These are phyloP conservation scores for Wickerhamomyces sp. DNA, from an alignment of 1,139 yeast species.

Conservation along the genomic window DNA sequence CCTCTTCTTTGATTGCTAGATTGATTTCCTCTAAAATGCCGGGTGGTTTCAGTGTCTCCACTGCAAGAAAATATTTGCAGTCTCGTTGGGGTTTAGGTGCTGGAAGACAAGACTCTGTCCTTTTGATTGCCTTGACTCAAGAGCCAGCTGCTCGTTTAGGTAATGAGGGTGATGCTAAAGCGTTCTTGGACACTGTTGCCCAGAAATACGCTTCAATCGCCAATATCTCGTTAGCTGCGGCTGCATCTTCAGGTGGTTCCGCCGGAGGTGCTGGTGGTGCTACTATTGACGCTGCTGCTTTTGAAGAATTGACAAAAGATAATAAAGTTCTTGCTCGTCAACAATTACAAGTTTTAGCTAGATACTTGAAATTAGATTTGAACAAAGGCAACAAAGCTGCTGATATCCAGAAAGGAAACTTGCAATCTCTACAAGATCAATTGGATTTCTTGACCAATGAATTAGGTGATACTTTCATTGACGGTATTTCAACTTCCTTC, in stretches of 20 bases:
- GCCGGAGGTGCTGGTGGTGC: slow-evolving; percentile 77
- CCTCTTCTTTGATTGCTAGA: slow-evolving; percentile 83
- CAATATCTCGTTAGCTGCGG: slow-evolving; percentile 73
- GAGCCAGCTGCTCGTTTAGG: slow-evolving; percentile 91
- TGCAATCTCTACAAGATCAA: slow-evolving; percentile 78
- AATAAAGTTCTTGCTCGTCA: slow-evolving; percentile 87
- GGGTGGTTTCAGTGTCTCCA: slow-evolving; percentile 93
- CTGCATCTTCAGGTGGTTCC: slow-evolving; percentile 49
- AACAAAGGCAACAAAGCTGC: slow-evolving; percentile 86
- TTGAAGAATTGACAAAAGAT: slow-evolving; percentile 90
- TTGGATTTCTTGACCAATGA: slow-evolving; percentile 91
- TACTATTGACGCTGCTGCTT: slow-evolving; percentile 91
- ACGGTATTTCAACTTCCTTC: slow-evolving; percentile 87
- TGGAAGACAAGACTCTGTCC: slow-evolving; percentile 91
- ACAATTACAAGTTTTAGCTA: slow-evolving; percentile 91
- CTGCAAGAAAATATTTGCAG: slow-evolving; percentile 87
- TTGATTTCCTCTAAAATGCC: slow-evolving; percentile 97
- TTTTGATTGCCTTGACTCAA: slow-evolving; percentile 75
- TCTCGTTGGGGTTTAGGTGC: slow-evolving; percentile 86
- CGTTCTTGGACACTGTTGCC: slow-evolving; percentile 76
- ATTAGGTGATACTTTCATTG: slow-evolving; percentile 92
- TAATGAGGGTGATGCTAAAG: slow-evolving; percentile 84
- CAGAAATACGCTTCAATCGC: slow-evolving; percentile 80
- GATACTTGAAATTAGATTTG: slow-evolving; percentile 88
- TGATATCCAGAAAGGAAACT: slow-evolving; percentile 84